Evolutionary conservation across 441 rosid species (phyloP), one percentile per base, ranked within the genome.

Genomic region (Erodium chrysanthum): DNA sequence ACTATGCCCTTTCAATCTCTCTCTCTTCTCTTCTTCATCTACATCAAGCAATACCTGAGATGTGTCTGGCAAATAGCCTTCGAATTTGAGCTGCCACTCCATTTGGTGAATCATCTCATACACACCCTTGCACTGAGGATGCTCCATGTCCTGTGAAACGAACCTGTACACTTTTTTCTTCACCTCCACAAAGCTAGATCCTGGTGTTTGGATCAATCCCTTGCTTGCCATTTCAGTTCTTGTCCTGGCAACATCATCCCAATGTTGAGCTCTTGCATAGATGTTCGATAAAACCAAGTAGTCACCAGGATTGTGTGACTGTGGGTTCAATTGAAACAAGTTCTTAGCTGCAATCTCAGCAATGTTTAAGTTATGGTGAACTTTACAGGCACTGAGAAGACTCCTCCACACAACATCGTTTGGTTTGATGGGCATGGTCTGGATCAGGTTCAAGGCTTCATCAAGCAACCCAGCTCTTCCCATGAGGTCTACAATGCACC

Each of bases 11-110:
- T 78, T 88, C 76, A 92, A 60, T 73, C 21, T 40, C 15, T n/a
- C 20, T 72, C 71, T 74, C 75, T 88, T 89, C 77, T 92, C 93
- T 54, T 86, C 86, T 74, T 88, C 95, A 17, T 85, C 87, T 65
- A 86, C 85, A 35, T 86, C 80, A 9, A 82, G 48, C 79, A 82
- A 65, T 70, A 87, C 78, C 64, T 84, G 84, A 46, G 86, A 80
- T 64, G 80, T 68, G 25, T 87, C 90, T 0, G 90, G 80, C 11
- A 56, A 42, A 60, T 87, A 89, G 10, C 90, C 90, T 73, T 81
- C 83, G 12, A 84, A 83, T 67, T 77, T 84, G 75, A 83, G 67
- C 75, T 83, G 89, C 86, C 88, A 84, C 74, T 84, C 86, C 86
- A 82, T 84, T 71, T 86, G 88, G 71, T 86, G 78, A 70, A 88